Base-by-base conservation (phyloP, 768 basidiomycete species). In the Suillus variegatus region DNA sequence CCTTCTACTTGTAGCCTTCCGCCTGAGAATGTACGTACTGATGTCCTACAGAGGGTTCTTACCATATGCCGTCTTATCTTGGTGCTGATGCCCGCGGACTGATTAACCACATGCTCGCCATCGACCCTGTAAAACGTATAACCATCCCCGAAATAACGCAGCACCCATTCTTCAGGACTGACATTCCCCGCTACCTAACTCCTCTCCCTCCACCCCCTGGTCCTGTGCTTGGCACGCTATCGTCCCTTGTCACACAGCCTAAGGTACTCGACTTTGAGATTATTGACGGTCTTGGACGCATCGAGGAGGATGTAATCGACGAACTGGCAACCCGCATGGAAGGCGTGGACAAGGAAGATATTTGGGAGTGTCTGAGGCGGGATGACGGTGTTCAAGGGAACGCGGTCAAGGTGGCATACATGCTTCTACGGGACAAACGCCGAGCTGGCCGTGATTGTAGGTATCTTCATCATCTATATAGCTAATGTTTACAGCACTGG, bases 331-430 rank as follows among this genome's bases (percentile, higher is more conserved):
- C 77, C 20, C 84, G 88, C 65, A 89, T 99, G 81, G 77, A 84
- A 0, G 90, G 88, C 0, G 89, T 95, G 13, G 86, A 86, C 65
- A 87, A 88, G 76, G 91, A 94, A 2, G 94, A 95, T 67, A 86
- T 99, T 4, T 94, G 93, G 93, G 89, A 91, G 56, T 90, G 90
- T 72, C 77, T 98, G 67, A 85, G 91, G 66, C 80, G 88, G 69
- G 90, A 95, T 61, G 94, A 96, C 68, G 95, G 93, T 0, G 83
- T 87, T 49, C 88, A 90, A 66, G 93, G 95, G 46, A 97, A 98
- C 74, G 90, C 94, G 62, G 91, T 99, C 74, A 96, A 97, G 78
- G 95, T 99, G 8, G 95, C 97, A 0, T 99, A 99, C 77, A 88
- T 95, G 86, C 82, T 99, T 5, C 82, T 97, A 54, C 83, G 94